phyloP scores from a whole-genome alignment of 148 eudicot species.

The Chenopodium album region DNA sequence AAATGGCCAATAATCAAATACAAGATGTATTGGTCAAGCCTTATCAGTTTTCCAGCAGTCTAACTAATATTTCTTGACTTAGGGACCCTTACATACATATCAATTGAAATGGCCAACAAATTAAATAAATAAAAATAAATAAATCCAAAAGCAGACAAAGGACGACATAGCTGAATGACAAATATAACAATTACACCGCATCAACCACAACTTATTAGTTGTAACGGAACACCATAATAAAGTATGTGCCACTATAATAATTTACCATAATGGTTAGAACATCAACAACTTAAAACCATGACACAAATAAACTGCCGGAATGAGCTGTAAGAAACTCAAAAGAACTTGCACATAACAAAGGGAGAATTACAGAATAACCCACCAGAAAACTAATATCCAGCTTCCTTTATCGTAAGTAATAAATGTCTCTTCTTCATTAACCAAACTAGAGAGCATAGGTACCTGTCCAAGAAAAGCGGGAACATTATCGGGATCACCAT shows the following conservation, averaged over 20 bases:
- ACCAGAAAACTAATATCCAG: background rate
- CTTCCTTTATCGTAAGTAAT: background rate
- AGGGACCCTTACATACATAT: too few relatives aligned
- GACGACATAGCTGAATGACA: background rate
- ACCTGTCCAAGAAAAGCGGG: conserved; percentile 90
- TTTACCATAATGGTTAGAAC: background rate
- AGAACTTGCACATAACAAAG: conserved; percentile 4
- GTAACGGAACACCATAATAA: background rate
- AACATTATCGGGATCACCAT: too few relatives aligned
- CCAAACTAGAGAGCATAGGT: conserved; percentile 14
- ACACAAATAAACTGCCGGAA: background rate
- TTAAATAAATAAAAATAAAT: too few relatives aligned
- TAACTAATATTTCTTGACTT: too few relatives aligned
- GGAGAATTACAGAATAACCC: background rate
- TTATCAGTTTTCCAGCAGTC: background rate
- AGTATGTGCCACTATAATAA: background rate
- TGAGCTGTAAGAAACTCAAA: background rate
- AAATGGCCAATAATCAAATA: background rate
- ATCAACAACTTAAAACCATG: background rate
- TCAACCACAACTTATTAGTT: background rate
- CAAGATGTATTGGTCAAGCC: background rate
- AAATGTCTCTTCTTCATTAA: background rate
- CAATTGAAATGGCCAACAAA: background rate
- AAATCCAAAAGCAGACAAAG: too few relatives aligned
- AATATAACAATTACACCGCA: background rate